Evolutionary conservation across 495 filamentous ascomycete genomes (phyloP), one percentile per base, ranked within the genome.

Genomic region (Parmelia sp.): DNA sequence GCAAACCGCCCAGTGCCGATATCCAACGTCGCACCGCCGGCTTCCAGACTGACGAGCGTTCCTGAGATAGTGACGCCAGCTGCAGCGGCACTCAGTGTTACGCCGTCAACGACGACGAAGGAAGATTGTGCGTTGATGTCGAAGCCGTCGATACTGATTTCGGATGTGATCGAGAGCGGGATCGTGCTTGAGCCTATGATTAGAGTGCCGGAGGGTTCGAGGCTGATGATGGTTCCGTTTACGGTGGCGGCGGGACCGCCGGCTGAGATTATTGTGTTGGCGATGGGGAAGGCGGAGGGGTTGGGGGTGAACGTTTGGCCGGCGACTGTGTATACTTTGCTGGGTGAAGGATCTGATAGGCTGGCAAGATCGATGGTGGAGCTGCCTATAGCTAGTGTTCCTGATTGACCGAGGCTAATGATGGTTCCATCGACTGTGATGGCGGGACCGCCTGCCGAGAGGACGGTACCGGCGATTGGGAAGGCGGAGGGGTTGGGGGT

Each of bases 171-270:
- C 27, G 25, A 53, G 35, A 65, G 63, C 25, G 63, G 37, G 33
- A 60, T 60, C 33, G 39, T 35, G 8, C 40, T 29, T 39, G 56
- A 36, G 3, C 57, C 61, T 8, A 63, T 23, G 1, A 44, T 6
- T 9, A 64, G 21, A 17, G 47, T 39, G 15, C 61, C 56, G 17
- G 37, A 36, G 12, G 53, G 19, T n/a, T 37, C 40, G 4, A 67
- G 57, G 29, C 60, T 57, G 31, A 64, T 53, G n/a, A 61, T 42
- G 3, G 57, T 69, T 31, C 60, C 64, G 17, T 27, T 12, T 21
- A 64, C 33, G 17, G 57, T 61, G 35, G 62, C 33, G 14, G 65
- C 47, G n/a, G 55, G 44, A n/a, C 21, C 55, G 17, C 67, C 65
- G 19, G 65, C 61, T 42, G 42, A 47, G n/a, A 66, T 17, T 23